Percentiles rank a stretch among this genome's conserved stretches.
These are phyloP conservation scores for Grigorovia jiainica DNA, from an alignment of 805 yeast genomes.

Conservation along the genomic window DNA sequence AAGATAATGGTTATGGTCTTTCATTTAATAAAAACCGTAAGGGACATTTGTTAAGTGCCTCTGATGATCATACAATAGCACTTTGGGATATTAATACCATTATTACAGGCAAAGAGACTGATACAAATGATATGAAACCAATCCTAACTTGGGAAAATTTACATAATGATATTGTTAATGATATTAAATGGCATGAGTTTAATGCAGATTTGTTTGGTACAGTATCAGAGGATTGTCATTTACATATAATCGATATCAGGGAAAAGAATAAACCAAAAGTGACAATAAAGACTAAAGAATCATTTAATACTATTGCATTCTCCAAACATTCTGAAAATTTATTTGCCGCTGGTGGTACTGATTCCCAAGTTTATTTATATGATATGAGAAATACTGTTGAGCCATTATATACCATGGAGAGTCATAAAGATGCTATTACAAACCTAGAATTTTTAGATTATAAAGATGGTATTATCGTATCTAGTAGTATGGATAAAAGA, in stretches of 20 bases:
- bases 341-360: constrained; percentile 61
- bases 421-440: constrained; percentile 68
- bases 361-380: constrained; percentile 54
- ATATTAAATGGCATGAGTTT: constrained; percentile 60
- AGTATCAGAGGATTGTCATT: constrained; percentile 60
- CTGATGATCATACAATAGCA: constrained; percentile 60
- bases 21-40: constrained; percentile 46
- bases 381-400: constrained; percentile 47
- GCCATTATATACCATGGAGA: constrained; percentile 62
- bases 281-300: constrained; percentile 21
- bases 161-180: constrained; percentile 61
- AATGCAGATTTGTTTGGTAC: constrained; percentile 50
- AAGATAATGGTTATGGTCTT: constrained; percentile 65
- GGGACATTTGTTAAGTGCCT: constrained; percentile 47
- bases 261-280: constrained; percentile 16
- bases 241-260: constrained; percentile 49
- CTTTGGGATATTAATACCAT: constrained; percentile 49
- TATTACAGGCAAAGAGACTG: too few species aligned
- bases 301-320: constrained; percentile 57
- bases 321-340: constrained; percentile 52
- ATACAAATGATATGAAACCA: constrained; percentile 3
- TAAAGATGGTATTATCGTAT: constrained; percentile 66
- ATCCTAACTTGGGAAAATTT: constrained; percentile 18
- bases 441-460: constrained; percentile 70
- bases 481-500: constrained; percentile 70